A percentile compares a stretch with the other conserved stretches of the same genome.
Evolutionary conservation across 495 filamentous ascomycete species (phyloP).

Genomic region (Aspergillus cristatus): DNA sequence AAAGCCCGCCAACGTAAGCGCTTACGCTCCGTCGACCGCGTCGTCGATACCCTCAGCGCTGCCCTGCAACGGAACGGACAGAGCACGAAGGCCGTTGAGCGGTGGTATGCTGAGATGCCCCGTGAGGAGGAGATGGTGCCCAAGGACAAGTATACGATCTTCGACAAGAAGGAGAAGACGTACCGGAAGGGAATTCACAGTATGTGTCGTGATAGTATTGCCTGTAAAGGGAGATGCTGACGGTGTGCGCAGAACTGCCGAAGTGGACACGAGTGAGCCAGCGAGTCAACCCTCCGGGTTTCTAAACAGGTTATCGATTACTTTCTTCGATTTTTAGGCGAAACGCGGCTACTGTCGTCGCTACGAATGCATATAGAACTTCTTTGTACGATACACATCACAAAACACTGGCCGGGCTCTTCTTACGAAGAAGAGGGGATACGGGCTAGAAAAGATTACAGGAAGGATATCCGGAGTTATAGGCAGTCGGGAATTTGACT

Average conservation of each 20-base stretch:
- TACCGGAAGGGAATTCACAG: slow-evolving; percentile 97
- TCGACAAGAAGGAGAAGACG: slow-evolving; percentile 88
- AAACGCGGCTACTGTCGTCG: background rate
- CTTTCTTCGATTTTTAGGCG: background rate
- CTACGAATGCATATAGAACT: slow-evolving; percentile 1
- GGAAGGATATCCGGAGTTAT: slow-evolving; percentile 30
- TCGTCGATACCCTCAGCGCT: slow-evolving; percentile 65
- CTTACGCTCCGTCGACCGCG: slow-evolving; percentile 72
- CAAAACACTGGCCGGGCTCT: too few species aligned
- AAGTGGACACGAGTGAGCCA: slow-evolving; percentile 96
- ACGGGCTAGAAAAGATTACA: slow-evolving; percentile 13
- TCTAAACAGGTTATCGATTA: slow-evolving; percentile 44
- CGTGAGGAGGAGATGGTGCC: slow-evolving; percentile 92
- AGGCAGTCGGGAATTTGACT: slow-evolving; percentile 22
- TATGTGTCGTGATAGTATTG: slow-evolving; percentile 39
- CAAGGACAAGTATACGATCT: slow-evolving; percentile 95
- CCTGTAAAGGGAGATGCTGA: too few species aligned
- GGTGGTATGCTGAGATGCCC: slow-evolving; percentile 94
- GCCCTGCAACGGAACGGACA: slow-evolving; percentile 65
- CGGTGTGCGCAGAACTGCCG: slow-evolving; percentile 55
- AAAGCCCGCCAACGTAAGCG: slow-evolving; percentile 85
- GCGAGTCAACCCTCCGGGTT: slow-evolving; percentile 86
- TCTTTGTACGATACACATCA: slow-evolving; percentile 29
- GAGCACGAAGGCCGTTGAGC: slow-evolving; percentile 61
- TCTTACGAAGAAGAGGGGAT: too few species aligned